Evolutionary conservation across 805 yeast genomes (phyloP), one percentile per base, ranked within the genome.

Genomic region (Alloascoidea africana): DNA sequence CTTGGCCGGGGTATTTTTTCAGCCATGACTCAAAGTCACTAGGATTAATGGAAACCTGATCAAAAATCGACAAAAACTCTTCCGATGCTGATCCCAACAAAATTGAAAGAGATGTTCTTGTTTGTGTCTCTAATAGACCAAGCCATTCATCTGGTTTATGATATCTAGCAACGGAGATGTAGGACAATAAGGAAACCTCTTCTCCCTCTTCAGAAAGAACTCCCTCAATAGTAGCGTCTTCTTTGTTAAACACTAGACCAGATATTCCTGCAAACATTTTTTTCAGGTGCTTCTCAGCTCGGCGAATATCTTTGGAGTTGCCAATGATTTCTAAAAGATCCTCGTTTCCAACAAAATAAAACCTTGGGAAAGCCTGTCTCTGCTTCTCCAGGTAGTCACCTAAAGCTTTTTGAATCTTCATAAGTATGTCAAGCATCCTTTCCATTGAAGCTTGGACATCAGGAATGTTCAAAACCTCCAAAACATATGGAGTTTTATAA

Each of bases 321-420:
- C 96, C 95, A 27, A 89, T 68, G 32, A 89, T 68, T 42, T 84
- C 94, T 23, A 89, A 59, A 18, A 89, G 56, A 51, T 89, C 96
- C 42, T 86, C 95, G 51, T 89, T 89, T 4, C 96, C 96, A 17
- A 89, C 59, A 50, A 89, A 87, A 48, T 78, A 86, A 39, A 86
- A 77, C 35, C 96, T 64, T 1, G 95, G 87, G 47, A 80, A 89
- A 1, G 64, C 41, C 33, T 69, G 77, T 43, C 97, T 60, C 51
- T 87, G 94, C 30, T 68, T 69, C 46, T 87, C 96, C 19, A 89
- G 59, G 51, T 76, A 89, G 5, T 83, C 89, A 8, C 75, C 64
- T 11, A 89, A 60, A 0, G 95, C 76, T 38, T 66, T 69, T 34
- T 76, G 66, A 1, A 84, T 68, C 43, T 65, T 72, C 3, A 45